Percentiles rank a stretch among this genome's conserved stretches.
phyloP scores from a whole-genome alignment of 148 eudicot species.

The Chenopodium album region DNA sequence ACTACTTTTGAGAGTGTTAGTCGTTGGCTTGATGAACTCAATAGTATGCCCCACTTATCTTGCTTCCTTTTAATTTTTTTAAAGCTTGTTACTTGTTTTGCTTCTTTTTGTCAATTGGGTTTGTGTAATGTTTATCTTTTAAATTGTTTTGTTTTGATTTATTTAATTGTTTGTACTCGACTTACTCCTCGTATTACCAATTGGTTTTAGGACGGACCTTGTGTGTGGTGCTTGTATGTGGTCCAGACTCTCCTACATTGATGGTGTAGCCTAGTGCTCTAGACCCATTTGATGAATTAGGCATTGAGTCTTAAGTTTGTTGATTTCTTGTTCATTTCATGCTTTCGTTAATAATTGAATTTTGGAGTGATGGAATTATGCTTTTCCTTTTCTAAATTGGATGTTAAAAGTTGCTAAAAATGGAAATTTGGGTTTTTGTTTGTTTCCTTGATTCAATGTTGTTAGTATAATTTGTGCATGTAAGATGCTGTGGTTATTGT shows the following conservation, averaged over 20 bases:
- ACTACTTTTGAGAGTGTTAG: conserved; percentile 63
- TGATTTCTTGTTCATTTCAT: too few species aligned
- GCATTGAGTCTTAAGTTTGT: neutral
- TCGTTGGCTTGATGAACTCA: conserved; percentile 81
- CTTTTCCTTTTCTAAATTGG: neutral
- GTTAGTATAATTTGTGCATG: conserved; percentile 3
- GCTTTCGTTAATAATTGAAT: conserved; percentile 1
- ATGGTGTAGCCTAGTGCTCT: too few species aligned
- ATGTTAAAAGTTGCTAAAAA: neutral
- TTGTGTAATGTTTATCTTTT: conserved; percentile 11
- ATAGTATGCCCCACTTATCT: conserved; percentile 39
- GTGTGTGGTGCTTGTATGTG: too few species aligned
- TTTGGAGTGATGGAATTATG: neutral
- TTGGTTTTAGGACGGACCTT: too few species aligned
- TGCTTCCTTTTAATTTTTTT: too few species aligned
- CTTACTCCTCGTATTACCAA: too few species aligned
- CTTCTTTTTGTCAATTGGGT: conserved; percentile 13
- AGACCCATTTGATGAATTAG: too few species aligned
- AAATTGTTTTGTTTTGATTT: too few species aligned
- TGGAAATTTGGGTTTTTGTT: too few species aligned
- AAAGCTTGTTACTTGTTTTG: neutral
- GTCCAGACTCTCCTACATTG: too few species aligned
- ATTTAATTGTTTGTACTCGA: too few species aligned
- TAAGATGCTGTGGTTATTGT: neutral
- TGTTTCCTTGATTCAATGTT: neutral